Base-by-base conservation (phyloP, 2,329 filamentous ascomycete genomes). In the Calonectria honghensis region DNA sequence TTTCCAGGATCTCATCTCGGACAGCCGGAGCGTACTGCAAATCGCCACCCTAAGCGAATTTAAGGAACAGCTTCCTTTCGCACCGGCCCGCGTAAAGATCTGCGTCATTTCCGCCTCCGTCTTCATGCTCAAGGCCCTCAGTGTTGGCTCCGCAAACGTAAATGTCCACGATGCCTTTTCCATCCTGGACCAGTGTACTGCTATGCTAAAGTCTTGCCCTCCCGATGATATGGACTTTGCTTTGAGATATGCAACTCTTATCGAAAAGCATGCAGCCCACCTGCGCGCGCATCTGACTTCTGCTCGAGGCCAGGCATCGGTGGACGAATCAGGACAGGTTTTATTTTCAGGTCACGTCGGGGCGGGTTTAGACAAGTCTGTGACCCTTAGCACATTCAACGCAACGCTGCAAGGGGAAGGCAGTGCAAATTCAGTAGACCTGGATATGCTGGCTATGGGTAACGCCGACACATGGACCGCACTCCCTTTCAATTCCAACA, bases 181-280 rank as follows among this genome's bases (percentile, higher is more conserved):
- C 1, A 63, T 63, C 24, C 16, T 63, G 24, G 57, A 63, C 16
- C 35, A 63, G 37, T 41, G 57, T 24, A 63, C 57, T 27, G 27
- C 37, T 9, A 63, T 39, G 39, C 18, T 63, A 13, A 63, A 41
- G 3, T 63, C 57, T 11, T 63, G 35, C 27, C 57, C 57, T 41
- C 57, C 57, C 18, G 57, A 63, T 18, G 57, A 63, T 3, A 63
- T 63, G 57, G 57, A 63, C 57, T 63, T 63, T 41, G 57, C 57
- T 29, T 41, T 63, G 24, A 63, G 57, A 41, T 63, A 63, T 13
- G 57, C 57, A 29, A 63, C 57, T 5, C 37, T 63, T 27, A 63
- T 63, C 4, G 57, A 63, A 41, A 63, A 63, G 13, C 57, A 63
- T 16, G 29, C 57, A 4, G 57, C 57, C 4, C 57, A 63, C 29